phyloP scores from a whole-genome alignment of 331 rosid species.

The Saraca asoca region DNA sequence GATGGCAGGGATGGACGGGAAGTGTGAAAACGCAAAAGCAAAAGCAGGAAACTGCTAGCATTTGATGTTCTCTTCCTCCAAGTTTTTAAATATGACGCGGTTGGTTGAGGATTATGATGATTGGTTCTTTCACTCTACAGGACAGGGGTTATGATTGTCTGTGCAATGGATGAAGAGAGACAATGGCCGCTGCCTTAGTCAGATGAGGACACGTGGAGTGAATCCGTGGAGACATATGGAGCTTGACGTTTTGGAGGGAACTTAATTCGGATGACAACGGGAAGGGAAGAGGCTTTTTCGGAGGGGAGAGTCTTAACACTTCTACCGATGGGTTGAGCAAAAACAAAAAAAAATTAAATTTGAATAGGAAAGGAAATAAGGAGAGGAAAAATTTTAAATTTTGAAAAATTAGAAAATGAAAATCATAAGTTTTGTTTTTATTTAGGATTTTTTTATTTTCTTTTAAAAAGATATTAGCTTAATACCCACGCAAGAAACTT shows the following conservation, averaged over 20 bases:
- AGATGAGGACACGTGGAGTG: constrained; percentile 32
- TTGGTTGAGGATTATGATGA: constrained; percentile 44
- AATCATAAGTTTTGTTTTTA: too few species aligned
- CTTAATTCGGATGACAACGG: constrained; percentile 24
- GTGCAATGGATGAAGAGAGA: constrained; percentile 32
- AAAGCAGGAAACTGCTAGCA: constrained; percentile 31
- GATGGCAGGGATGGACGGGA: constrained; percentile 29
- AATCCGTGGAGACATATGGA: background rate
- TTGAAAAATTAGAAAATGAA: too few species aligned
- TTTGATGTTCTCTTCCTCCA: constrained; percentile 16
- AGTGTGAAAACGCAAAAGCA: constrained; percentile 17
- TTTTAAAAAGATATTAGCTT: too few species aligned
- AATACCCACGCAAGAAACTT: too few species aligned
- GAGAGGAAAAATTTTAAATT: too few species aligned
- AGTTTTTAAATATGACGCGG: constrained; percentile 49
- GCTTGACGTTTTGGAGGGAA: constrained; percentile 32
- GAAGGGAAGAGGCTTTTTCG: background rate
- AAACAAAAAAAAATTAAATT: too few species aligned
- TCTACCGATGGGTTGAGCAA: too few species aligned
- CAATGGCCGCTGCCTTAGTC: constrained; percentile 24
- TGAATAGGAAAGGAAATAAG: too few species aligned
- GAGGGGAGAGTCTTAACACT: background rate
- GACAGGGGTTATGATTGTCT: constrained; percentile 18
- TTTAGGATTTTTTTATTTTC: too few species aligned
- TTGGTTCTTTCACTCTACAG: constrained; percentile 22